A percentile compares a stretch with the other conserved stretches of the same genome.
These are phyloP conservation scores for Tricholoma matsutake DNA, from an alignment of 768 basidiomycete genomes.

Conservation along the genomic window DNA sequence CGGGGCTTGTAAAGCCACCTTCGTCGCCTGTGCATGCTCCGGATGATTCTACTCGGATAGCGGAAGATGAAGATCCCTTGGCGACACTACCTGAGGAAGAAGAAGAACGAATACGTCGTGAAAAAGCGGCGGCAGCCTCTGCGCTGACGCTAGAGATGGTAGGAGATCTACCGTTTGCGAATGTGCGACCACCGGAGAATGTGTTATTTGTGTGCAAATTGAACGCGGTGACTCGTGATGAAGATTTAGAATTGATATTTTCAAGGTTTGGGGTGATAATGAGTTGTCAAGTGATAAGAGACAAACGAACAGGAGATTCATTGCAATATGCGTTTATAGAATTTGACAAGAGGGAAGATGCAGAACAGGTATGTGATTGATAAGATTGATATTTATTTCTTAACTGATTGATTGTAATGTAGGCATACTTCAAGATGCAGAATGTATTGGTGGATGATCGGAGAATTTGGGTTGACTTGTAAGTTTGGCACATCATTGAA, in stretches of 20 bases:
- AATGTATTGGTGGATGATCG: slow-evolving; percentile 97
- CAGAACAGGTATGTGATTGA: slow-evolving; percentile 71
- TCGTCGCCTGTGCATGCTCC: slow-evolving; percentile 77
- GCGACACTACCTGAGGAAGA: slow-evolving; percentile 83
- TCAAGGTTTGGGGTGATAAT: slow-evolving; percentile 93
- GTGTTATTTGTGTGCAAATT: slow-evolving; percentile 98
- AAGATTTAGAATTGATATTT: slow-evolving; percentile 97
- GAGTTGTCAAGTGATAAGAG: slow-evolving; percentile 96
- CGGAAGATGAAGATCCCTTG: slow-evolving; percentile 91
- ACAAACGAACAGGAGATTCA: slow-evolving; percentile 94
- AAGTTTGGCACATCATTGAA: too few species aligned
- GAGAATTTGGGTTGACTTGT: slow-evolving; percentile 99
- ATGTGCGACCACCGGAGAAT: slow-evolving; percentile 97
- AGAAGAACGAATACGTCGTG: slow-evolving; percentile 74
- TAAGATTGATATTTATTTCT: too few species aligned
- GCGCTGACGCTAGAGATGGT: slow-evolving; percentile 99
- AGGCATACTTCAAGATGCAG: slow-evolving; percentile 99
- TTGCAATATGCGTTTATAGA: slow-evolving; percentile 99
- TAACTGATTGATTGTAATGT: too few species aligned
- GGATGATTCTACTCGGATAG: slow-evolving; percentile 85
- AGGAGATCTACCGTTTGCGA: slow-evolving; percentile 96
- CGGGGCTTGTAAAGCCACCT: slow-evolving; percentile 67
- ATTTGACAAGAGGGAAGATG: slow-evolving; percentile 90
- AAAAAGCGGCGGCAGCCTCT: slow-evolving; percentile 87
- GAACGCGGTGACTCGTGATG: slow-evolving; percentile 92